These are phyloP conservation scores for Phytophthora tubulina DNA, from an alignment of 352 stramenopile species.

Conservation along the genomic window DNA sequence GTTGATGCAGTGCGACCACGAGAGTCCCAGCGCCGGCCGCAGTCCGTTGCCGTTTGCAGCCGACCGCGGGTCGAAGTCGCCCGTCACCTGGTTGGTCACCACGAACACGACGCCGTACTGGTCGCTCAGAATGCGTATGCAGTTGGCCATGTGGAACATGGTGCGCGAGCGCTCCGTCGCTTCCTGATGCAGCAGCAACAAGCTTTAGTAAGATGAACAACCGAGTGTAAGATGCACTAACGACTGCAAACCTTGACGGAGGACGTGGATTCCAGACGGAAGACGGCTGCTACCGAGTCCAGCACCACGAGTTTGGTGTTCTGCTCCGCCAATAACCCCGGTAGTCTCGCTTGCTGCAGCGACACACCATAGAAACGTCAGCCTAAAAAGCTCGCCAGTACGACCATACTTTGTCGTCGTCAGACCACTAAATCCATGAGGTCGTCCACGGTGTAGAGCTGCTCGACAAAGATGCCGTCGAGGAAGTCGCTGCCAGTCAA, in stretches of 20 bases:
- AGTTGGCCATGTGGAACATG: conserved; percentile 89
- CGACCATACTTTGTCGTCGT: not conserved
- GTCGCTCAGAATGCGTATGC: conserved; percentile 84
- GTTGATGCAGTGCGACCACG: conserved; percentile 89
- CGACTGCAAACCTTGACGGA: conserved; percentile 64
- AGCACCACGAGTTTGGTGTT: conserved; percentile 86
- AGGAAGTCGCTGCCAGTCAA: conserved; percentile 55
- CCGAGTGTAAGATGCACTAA: not conserved
- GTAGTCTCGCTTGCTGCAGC: conserved; percentile 70
- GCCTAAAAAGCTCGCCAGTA: not conserved
- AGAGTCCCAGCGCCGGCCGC: conserved; percentile 76
- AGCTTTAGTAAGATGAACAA: not conserved
- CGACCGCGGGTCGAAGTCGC: conserved; percentile 57
- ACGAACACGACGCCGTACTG: conserved; percentile 84
- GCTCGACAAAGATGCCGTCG: conserved; percentile 82
- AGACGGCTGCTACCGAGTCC: conserved; percentile 83
- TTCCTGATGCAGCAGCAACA: conserved; percentile 42
- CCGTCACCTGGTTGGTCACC: conserved; percentile 84
- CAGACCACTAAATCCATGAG: conserved; percentile 71
- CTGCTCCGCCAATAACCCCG: conserved; percentile 69
- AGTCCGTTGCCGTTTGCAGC: conserved; percentile 33
- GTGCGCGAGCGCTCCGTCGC: conserved; percentile 71
- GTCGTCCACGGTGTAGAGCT: conserved; percentile 76
- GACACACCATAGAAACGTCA: conserved; percentile 9
- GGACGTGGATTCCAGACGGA: conserved; percentile 73